Conservation (phyloP, 441 rosid genomes). For the Brassica balearica region DNA sequence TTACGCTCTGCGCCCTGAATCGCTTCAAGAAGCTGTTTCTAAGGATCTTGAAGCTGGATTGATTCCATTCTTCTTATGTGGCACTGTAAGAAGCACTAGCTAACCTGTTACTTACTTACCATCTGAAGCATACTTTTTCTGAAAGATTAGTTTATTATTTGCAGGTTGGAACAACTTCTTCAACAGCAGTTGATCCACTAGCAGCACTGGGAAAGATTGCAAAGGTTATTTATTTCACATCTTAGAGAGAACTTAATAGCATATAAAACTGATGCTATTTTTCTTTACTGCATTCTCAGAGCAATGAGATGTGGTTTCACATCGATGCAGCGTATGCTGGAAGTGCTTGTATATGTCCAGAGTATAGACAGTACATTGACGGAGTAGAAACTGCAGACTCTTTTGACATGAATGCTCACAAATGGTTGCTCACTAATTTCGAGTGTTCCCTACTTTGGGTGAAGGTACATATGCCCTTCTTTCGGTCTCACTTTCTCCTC, state of each 20-base stretch:
- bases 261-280: neutral
- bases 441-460: slow-evolving; percentile 93
- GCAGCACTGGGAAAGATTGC: slow-evolving; percentile 41
- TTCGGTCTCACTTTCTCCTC: neutral
- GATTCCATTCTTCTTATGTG: slow-evolving; percentile 85
- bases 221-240: slow-evolving; percentile 31
- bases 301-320: slow-evolving; percentile 78
- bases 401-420: slow-evolving; percentile 90
- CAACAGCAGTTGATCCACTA: slow-evolving; percentile 47
- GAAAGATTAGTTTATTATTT: neutral
- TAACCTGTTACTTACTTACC: neutral
- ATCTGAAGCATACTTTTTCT: neutral
- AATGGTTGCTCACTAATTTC: slow-evolving; percentile 86
- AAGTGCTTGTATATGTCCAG: slow-evolving; percentile 94
- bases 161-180: slow-evolving; percentile 49
- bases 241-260: neutral
- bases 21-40: slow-evolving; percentile 65
- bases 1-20: slow-evolving; percentile 68
- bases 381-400: slow-evolving; percentile 93
- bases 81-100: slow-evolving; percentile 56
- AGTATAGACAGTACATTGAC: slow-evolving; percentile 69
- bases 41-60: slow-evolving; percentile 66
- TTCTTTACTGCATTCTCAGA: slow-evolving; percentile 45
- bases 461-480: slow-evolving; percentile 54
- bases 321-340: slow-evolving; percentile 95